Conservation (phyloP, 805 yeast species). For the Sugiyamaella qingdaonensis region DNA sequence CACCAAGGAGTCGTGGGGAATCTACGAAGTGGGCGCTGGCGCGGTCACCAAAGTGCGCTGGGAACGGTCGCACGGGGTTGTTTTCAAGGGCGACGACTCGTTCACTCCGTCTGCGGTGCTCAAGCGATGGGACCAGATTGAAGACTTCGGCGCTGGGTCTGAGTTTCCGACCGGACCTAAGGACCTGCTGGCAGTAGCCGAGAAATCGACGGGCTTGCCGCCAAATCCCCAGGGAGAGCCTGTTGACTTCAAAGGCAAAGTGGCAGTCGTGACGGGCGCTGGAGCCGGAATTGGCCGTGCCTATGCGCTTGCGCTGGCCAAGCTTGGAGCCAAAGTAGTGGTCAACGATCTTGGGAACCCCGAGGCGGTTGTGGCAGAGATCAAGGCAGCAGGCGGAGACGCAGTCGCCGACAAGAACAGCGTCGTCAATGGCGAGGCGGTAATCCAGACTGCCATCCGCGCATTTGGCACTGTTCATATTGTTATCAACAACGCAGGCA, state of each 20-base stretch:
- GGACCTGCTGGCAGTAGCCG: conserved; percentile 62
- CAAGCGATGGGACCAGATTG: conserved; percentile 57
- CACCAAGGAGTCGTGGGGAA: conserved; percentile 61
- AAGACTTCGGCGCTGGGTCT: conserved; percentile 51
- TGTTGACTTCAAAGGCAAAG: conserved; percentile 71
- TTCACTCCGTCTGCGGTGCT: conserved; percentile 86
- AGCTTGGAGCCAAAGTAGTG: conserved; percentile 91
- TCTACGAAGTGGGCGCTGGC: conserved; percentile 93
- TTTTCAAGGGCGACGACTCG: conserved; percentile 69
- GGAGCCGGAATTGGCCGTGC: conserved; percentile 93
- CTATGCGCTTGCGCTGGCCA: conserved; percentile 80
- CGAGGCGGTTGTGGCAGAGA: conserved; percentile 66
- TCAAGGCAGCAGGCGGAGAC: conserved; percentile 63
- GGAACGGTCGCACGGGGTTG: conserved; percentile 87
- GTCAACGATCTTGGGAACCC: conserved; percentile 80
- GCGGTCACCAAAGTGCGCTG: conserved; percentile 87
- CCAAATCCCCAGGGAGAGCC: conserved; percentile 54
- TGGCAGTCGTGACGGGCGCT: conserved; percentile 90
- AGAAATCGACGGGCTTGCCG: conserved; percentile 49
- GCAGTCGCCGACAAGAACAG: conserved; percentile 84
- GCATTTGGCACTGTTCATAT: conserved; percentile 81
- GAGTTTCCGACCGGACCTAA: conserved; percentile 70
- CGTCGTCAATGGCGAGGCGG: conserved; percentile 73
- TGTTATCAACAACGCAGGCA: conserved; percentile 91
- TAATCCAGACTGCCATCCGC: conserved; percentile 71